phyloP scores from a whole-genome alignment of 202 grass and related monocot species.

The Schoenoplectus triqueter region DNA sequence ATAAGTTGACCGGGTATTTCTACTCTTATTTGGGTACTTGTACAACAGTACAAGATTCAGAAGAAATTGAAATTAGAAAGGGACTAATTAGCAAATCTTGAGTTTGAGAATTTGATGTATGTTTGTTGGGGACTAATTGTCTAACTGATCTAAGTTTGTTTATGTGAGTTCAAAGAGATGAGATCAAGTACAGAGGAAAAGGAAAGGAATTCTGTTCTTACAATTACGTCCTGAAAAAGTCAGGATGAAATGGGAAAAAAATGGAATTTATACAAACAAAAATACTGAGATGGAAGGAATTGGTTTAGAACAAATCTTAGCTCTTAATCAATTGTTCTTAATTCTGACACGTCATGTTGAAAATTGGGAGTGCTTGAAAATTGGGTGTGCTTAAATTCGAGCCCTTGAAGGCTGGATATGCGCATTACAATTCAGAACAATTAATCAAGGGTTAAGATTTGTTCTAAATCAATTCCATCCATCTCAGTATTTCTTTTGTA shows the following conservation, averaged over 20 bases:
- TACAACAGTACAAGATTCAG: not conserved
- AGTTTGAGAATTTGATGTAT: not conserved
- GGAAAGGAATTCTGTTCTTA: not conserved
- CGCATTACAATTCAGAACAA: too few relatives aligned
- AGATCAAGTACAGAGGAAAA: not conserved
- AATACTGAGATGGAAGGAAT: not conserved
- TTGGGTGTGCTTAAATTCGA: not conserved
- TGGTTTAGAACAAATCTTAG: not conserved
- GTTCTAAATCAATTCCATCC: not conserved
- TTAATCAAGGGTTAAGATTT: not conserved
- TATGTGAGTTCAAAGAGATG: not conserved
- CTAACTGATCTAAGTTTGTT: not conserved
- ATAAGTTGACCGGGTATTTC: conserved; percentile 3
- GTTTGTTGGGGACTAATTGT: not conserved
- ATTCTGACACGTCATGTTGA: not conserved
- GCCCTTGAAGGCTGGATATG: not conserved
- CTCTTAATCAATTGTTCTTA: not conserved
- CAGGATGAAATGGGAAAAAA: not conserved
- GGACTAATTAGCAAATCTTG: not conserved
- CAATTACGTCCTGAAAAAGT: not conserved
- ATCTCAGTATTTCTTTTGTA: too few relatives aligned
- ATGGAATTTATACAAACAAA: not conserved
- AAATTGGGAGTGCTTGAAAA: not conserved
- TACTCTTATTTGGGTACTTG: not conserved
- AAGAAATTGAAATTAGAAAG: not conserved